These are phyloP conservation scores for Pseudogymnoascus sp. DNA, from an alignment of 2,329 filamentous ascomycete species.

Conservation along the genomic window DNA sequence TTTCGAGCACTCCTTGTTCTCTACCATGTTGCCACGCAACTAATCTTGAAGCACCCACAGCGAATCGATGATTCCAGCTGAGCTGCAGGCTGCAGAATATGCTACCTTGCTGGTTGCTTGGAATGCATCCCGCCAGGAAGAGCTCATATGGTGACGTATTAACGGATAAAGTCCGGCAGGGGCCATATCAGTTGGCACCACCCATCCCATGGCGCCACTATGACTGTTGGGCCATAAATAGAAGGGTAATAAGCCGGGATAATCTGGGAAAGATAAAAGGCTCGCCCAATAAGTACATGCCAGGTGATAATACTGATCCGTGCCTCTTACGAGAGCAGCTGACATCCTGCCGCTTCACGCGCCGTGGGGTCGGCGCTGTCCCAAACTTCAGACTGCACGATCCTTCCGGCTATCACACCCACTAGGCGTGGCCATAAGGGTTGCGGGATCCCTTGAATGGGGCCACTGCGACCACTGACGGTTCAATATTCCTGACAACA, in stretches of 20 bases:
- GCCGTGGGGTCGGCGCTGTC: not conserved
- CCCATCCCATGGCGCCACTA: not conserved
- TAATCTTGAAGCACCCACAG: not conserved
- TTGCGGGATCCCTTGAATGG: not conserved
- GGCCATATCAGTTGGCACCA: not conserved
- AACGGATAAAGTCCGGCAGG: not conserved
- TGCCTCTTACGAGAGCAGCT: not conserved
- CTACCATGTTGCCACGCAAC: not conserved
- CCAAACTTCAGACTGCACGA: not conserved
- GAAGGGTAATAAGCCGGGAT: not conserved
- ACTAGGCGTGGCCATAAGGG: not conserved
- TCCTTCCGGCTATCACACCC: not conserved
- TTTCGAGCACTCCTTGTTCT: not conserved
- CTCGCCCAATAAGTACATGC: not conserved
- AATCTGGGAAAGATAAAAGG: not conserved
- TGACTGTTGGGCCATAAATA: not conserved
- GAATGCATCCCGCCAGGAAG: conserved; percentile 5
- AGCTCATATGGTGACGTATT: conserved; percentile 2
- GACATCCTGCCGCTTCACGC: not conserved
- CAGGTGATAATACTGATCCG: not conserved
- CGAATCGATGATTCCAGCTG: not conserved
- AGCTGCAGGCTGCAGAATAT: not conserved
- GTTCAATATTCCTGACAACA: not conserved
- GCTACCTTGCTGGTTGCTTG: not conserved
- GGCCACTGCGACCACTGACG: not conserved